phyloP scores from a whole-genome alignment of 108 stramenopile genomes.

The Skeletonema costatum region DNA sequence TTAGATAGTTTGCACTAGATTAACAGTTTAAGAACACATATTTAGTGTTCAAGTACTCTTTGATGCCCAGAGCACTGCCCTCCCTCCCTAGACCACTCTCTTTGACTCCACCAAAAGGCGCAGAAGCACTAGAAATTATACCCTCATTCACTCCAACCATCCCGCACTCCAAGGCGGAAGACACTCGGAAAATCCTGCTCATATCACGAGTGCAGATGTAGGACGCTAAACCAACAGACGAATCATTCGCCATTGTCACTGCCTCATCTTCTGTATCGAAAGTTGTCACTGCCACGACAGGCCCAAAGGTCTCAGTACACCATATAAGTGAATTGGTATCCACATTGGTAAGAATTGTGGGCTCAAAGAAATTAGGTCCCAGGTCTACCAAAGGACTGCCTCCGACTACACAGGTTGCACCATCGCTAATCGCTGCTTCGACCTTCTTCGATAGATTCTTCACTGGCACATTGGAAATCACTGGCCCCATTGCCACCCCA shows the following conservation, averaged over 20 bases:
- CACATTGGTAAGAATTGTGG: conserved; percentile 89
- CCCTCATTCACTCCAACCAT: conserved; percentile 96
- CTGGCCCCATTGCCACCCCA: conserved; percentile 78
- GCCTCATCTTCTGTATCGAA: conserved; percentile 88
- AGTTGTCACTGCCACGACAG: conserved; percentile 66
- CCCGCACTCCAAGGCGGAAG: conserved; percentile 63
- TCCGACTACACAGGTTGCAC: conserved; percentile 73
- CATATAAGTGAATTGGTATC: conserved; percentile 61
- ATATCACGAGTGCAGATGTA: conserved; percentile 80
- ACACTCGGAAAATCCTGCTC: conserved; percentile 62
- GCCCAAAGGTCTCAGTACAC: conserved; percentile 85
- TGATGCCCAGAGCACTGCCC: conserved; percentile 86
- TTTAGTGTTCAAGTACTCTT: conserved; percentile 95
- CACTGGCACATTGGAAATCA: conserved; percentile 71
- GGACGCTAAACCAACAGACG: conserved; percentile 80
- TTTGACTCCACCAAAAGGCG: conserved; percentile 97
- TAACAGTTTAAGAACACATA: conserved; percentile 70
- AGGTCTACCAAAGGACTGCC: conserved; percentile 54
- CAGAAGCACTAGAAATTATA: conserved; percentile 68
- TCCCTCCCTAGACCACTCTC: conserved; percentile 98
- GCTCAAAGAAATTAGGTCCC: conserved; percentile 81
- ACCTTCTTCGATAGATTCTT: conserved; percentile 70
- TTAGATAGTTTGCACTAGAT: background rate
- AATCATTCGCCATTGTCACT: conserved; percentile 77
- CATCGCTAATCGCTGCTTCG: conserved; percentile 70